Evolutionary conservation across 495 filamentous ascomycete genomes (phyloP).

Genomic region (Bathelium albidoporum): DNA sequence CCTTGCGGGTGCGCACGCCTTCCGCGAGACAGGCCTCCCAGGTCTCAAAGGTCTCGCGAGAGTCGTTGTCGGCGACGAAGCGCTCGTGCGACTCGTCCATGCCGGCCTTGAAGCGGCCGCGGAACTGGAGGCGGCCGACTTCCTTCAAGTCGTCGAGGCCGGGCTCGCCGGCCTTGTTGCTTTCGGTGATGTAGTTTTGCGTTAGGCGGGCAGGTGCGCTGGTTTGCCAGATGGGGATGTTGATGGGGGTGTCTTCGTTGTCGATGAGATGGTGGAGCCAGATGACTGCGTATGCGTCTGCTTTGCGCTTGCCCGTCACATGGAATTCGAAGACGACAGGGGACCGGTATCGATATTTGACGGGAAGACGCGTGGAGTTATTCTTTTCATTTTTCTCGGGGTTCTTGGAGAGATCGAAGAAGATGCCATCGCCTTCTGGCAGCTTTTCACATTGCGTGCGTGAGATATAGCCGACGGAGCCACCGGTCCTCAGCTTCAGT

Average conservation of each 20-base stretch:
- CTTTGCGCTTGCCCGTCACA: slow-evolving; percentile 50
- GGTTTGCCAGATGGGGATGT: slow-evolving; percentile 80
- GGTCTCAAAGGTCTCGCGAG: slow-evolving; percentile 82
- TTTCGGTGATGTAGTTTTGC: slow-evolving; percentile 81
- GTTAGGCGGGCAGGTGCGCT: slow-evolving; percentile 60
- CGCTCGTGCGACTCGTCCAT: slow-evolving; percentile 76
- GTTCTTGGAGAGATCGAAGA: slow-evolving; percentile 48
- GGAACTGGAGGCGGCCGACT: slow-evolving; percentile 71
- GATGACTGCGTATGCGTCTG: slow-evolving; percentile 64
- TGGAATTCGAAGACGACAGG: slow-evolving; percentile 86
- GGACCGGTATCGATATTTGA: slow-evolving; percentile 78
- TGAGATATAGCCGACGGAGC: slow-evolving; percentile 62
- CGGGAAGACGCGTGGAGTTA: slow-evolving; percentile 61
- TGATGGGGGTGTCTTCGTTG: slow-evolving; percentile 61
- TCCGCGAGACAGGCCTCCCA: slow-evolving; percentile 87
- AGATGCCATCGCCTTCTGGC: slow-evolving; percentile 49
- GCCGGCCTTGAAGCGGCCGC: slow-evolving; percentile 72
- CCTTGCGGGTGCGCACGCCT: slow-evolving; percentile 60
- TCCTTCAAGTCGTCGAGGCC: slow-evolving; percentile 61
- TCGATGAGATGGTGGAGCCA: slow-evolving; percentile 84
- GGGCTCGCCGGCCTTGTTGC: slow-evolving; percentile 46
- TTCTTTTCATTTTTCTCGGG: slow-evolving; percentile 41
- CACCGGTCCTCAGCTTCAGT: slow-evolving; percentile 71
- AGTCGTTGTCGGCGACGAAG: slow-evolving; percentile 80
- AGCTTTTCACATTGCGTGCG: slow-evolving; percentile 45